Evolutionary conservation across 192 early-diverging fungal species (phyloP).

Genomic region (Backusella macrospora): DNA sequence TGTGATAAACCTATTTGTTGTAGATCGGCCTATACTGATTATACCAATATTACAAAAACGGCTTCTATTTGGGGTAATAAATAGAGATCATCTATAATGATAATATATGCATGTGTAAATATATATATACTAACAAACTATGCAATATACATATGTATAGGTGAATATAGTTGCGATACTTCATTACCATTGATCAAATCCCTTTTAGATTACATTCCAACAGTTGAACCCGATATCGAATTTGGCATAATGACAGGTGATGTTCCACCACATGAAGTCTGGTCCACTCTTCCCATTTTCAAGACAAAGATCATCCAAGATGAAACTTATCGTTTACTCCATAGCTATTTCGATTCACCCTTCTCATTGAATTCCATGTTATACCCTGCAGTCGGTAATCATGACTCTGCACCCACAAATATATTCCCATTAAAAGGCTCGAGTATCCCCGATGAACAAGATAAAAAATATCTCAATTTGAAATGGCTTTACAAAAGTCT

Average conservation of each 20-base stretch:
- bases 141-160: conserved; percentile 10
- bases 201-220: conserved; percentile 49
- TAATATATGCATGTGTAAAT: neutral
- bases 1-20: conserved; percentile 59
- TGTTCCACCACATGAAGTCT: conserved; percentile 59
- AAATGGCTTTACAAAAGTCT: conserved; percentile 54
- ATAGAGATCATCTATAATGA: neutral
- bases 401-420: conserved; percentile 56
- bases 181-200: conserved; percentile 51
- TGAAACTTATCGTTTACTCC: conserved; percentile 37
- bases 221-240: conserved; percentile 39
- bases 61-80: conserved; percentile 42
- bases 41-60: conserved; percentile 31
- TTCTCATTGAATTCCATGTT: conserved; percentile 38
- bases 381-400: conserved; percentile 59
- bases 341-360: conserved; percentile 34
- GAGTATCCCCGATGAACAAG: conserved; percentile 19
- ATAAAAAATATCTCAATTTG: conserved; percentile 30
- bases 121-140: neutral
- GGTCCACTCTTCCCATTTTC: conserved; percentile 45
- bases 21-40: conserved; percentile 45
- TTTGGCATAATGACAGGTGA: conserved; percentile 62
- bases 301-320: conserved; percentile 46
- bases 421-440: conserved; percentile 32
- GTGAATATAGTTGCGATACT: conserved; percentile 55